Base-by-base conservation (phyloP, 148 eudicot species). In the Arbutus unedo region DNA sequence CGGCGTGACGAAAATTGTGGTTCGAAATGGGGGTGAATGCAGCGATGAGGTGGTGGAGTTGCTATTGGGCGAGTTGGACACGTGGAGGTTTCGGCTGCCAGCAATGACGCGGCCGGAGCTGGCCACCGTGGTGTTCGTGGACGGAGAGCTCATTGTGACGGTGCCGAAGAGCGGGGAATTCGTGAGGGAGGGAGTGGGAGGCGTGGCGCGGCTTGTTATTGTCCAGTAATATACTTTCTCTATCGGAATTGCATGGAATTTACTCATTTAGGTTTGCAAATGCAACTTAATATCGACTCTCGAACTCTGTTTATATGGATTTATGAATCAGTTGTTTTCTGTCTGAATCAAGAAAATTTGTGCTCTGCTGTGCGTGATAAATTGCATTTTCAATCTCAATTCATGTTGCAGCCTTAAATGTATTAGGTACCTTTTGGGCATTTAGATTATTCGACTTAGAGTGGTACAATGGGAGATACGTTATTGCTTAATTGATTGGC, bases 1-100 rank as follows among this genome's bases (percentile, higher is more conserved):
- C 3, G 97, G 94, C 45, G 90, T 93, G 6, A 88, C 89, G 5
- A 93, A 91, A 77, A 83, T 89, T 53, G 91, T 93, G 51, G 84
- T 93, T 8, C 54, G 92, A 48, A 86, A 75, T 3, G 80, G 81
- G 4, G 87, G 66, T 10, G 71, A 25, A 66, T 43, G 71, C 4
- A 11, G 71, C 14, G 74, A 38, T 5, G 73, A 59, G 48, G 78
- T 25, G 67, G 85, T 70, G 16, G 82, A 83, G 23, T 25, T 86
- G 84, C 74, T 53, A 43, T 18, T 87, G 84, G 89, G 88, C 70
- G 85, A 82, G 82, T 49, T 93, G 13, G 89, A 88, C 68, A 76
- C 71, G 79, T 90, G 92, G 92, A 76, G 92, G 85, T 90, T 75
- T 23, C 50, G 92, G 83, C 84, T 90, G 4, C 90, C 92, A 3